Base-by-base conservation (phyloP, 768 basidiomycete genomes). In the Tephrocybe sp. region DNA sequence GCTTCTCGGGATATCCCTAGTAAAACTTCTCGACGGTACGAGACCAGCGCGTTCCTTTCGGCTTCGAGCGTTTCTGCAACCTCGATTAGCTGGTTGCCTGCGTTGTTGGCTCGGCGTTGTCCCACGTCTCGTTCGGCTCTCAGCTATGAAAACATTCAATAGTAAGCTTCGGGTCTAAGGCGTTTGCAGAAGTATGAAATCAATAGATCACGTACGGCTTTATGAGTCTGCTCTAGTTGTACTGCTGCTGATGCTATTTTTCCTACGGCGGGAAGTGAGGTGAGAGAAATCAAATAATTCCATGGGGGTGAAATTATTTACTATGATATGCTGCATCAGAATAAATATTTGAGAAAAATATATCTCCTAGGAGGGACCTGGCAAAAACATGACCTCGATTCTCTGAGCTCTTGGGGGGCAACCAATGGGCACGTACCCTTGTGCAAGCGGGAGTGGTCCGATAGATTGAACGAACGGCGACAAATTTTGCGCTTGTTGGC, bases 341-440 rank as follows among this genome's bases (percentile, higher is more conserved):
- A 56, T 71, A 71, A 20, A 74, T 65, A 52, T 74, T 72, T 54
- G 75, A 72, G 54, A 74, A 75, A 49, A 74, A 66, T 13, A 74
- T 63, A 54, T 74, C 72, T 52, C 63, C 67, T 22, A 74, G 49
- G 26, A 75, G 60, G 26, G 70, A 68, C 45, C 74, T 73, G 36
- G 34, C 33, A 52, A 22, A 36, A 46, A 17, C 3, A n/a, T 10
- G 23, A 44, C 7, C 26, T 38, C 5, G 32, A 40, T 45, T 45
- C 26, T 46, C 54, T 4, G 16, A 19, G 30, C 8, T 36, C 22
- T 16, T 16, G 9, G 4, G 12, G n/a, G 38, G 23, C 26, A 32
- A 26, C 22, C 39, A 32, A 17, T 19, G 11, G 11, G 39, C 39
- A 6, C 60, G 8, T 48, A 72, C 76, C 74, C 73, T 52, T 71